phyloP scores from a whole-genome alignment of 2,329 filamentous ascomycete genomes.

The Tolypocladium inflatum region DNA sequence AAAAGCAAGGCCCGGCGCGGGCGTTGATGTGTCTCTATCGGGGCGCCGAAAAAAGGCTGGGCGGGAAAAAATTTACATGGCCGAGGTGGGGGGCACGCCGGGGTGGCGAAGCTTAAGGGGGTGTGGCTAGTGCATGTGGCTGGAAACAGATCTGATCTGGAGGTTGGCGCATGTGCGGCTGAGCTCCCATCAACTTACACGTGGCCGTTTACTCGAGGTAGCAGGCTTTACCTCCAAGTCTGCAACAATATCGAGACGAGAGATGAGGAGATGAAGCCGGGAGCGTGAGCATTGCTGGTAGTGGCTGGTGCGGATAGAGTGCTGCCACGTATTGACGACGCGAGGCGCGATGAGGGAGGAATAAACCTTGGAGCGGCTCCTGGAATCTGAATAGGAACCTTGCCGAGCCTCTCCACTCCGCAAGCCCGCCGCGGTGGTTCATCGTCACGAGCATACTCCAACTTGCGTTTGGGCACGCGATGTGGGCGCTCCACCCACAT shows the following conservation, averaged over 20 bases:
- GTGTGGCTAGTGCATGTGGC: conserved; percentile 6
- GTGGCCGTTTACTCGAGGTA: not conserved
- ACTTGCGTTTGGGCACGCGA: not conserved
- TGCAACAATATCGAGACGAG: too few relatives aligned
- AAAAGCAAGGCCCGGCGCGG: conserved; percentile 22
- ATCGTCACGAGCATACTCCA: not conserved
- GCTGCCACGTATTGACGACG: not conserved
- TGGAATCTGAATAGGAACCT: too few relatives aligned
- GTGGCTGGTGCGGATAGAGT: too few relatives aligned
- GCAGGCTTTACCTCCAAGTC: not conserved
- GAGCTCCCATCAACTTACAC: too few relatives aligned
- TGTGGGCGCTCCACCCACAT: not conserved
- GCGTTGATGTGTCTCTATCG: conserved; percentile 28
- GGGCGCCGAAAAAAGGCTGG: conserved; percentile 21
- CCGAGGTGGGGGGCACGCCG: conserved; percentile 11
- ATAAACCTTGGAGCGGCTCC: not conserved
- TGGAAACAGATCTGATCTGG: not conserved
- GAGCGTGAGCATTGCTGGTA: too few relatives aligned
- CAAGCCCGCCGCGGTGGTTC: not conserved
- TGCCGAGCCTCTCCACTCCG: not conserved
- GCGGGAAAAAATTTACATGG: conserved; percentile 25
- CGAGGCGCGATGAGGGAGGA: not conserved
- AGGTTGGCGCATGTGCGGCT: not conserved
- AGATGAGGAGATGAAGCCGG: too few relatives aligned
- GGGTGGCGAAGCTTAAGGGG: conserved; percentile 1